Evolutionary conservation across 164 flowering plant genomes (phyloP).

Genomic region (Amborella trichopoda): DNA sequence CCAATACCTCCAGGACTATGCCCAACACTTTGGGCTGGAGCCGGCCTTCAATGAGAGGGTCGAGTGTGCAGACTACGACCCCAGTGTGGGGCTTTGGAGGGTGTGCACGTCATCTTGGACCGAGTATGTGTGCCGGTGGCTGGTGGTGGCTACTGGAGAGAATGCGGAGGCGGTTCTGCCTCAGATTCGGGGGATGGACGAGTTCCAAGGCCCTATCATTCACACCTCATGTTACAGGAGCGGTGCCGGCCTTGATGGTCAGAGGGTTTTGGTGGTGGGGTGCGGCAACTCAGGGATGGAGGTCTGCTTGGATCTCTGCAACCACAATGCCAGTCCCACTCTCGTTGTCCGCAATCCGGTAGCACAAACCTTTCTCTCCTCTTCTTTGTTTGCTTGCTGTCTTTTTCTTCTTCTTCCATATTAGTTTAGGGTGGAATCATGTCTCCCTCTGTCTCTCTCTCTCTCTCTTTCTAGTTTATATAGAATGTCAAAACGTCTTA

Average conservation of each 20-base stretch:
- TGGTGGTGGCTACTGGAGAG: slow-evolving; percentile 87
- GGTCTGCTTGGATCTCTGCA: slow-evolving; percentile 81
- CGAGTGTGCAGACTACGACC: slow-evolving; percentile 43
- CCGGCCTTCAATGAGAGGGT: slow-evolving; percentile 43
- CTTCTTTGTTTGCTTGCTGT: neutral
- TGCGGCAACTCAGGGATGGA: slow-evolving; percentile 99
- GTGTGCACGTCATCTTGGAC: slow-evolving; percentile 19
- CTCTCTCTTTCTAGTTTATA: neutral
- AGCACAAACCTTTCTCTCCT: slow-evolving; percentile 8
- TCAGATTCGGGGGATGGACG: slow-evolving; percentile 40
- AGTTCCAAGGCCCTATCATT: slow-evolving; percentile 42
- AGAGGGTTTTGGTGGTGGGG: slow-evolving; percentile 76
- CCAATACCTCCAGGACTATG: slow-evolving; percentile 39
- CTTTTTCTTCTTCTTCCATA: neutral
- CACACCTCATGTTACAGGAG: slow-evolving; percentile 65
- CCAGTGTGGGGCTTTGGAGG: slow-evolving; percentile 34
- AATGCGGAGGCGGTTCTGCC: slow-evolving; percentile 83
- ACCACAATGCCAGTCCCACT: slow-evolving; percentile 56
- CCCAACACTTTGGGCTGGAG: slow-evolving; percentile 21
- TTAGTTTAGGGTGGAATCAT: too few relatives aligned
- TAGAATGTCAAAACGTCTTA: neutral
- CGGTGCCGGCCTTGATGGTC: slow-evolving; percentile 37
- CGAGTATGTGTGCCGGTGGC: slow-evolving; percentile 61
- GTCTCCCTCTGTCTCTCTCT: neutral
- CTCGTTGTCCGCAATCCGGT: slow-evolving; percentile 78